Conservation (phyloP, 192 early-diverging fungal genomes). For the Mortierella hygrophila region DNA sequence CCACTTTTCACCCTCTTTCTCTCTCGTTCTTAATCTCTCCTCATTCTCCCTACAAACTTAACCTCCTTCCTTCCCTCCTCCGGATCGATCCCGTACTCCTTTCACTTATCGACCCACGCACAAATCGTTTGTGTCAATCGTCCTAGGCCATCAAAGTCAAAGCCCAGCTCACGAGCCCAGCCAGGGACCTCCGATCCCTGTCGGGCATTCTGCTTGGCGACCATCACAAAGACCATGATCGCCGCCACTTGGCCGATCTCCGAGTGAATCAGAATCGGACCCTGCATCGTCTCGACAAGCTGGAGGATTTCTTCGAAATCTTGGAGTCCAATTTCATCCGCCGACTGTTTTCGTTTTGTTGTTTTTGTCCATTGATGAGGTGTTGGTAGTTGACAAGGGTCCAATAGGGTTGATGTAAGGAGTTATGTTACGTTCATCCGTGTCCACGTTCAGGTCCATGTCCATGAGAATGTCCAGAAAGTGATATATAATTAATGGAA, state of each 20-base stretch:
- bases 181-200: constrained; percentile 36
- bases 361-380: background rate
- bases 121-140: constrained; percentile 39
- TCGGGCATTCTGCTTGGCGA: constrained; percentile 44
- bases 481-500: background rate
- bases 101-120: constrained; percentile 50
- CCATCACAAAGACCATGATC: constrained; percentile 49
- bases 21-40: background rate
- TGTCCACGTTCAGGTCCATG: background rate
- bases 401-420: background rate
- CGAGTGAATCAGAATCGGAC: constrained; percentile 50
- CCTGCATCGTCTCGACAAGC: constrained; percentile 35
- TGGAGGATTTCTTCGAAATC: constrained; percentile 52
- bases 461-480: background rate
- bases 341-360: constrained; percentile 19
- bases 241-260: constrained; percentile 53
- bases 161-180: constrained; percentile 51
- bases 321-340: constrained; percentile 39
- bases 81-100: background rate
- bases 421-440: background rate
- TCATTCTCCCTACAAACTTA: background rate
- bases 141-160: constrained; percentile 48
- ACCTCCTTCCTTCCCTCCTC: too few relatives aligned
- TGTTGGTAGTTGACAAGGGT: background rate
- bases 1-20: background rate